Evolutionary conservation across 345 rosid species (phyloP).

Genomic region (Lepidium africanum): DNA sequence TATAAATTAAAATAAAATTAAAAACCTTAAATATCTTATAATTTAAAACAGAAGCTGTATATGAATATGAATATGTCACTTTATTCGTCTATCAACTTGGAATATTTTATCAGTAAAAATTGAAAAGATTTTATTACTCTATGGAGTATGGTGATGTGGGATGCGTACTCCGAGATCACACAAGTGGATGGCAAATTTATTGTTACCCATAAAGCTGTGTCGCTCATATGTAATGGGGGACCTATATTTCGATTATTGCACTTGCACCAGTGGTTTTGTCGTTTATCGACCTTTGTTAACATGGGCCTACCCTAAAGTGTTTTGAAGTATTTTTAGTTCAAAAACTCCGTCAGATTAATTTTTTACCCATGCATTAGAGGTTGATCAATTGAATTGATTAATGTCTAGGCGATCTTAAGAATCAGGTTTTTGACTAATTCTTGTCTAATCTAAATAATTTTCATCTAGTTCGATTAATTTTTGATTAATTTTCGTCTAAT

Average conservation of each 20-base stretch:
- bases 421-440: too few species aligned
- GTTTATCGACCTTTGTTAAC: slow-evolving; percentile 1
- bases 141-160: neutral
- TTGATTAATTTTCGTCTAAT: too few species aligned
- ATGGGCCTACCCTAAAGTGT: neutral
- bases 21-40: too few species aligned
- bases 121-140: neutral
- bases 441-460: too few species aligned
- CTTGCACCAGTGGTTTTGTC: slow-evolving; percentile 20
- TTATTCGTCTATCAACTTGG: slow-evolving; percentile 21
- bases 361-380: too few species aligned
- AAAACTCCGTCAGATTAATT: too few species aligned
- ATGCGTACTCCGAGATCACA: neutral
- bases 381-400: too few species aligned
- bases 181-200: slow-evolving; percentile 10
- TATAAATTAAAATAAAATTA: too few species aligned
- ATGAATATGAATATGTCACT: neutral
- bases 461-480: too few species aligned
- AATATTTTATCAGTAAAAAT: neutral
- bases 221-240: neutral
- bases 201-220: slow-evolving; percentile 24
- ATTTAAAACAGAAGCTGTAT: too few species aligned
- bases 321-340: neutral
- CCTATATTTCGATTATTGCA: slow-evolving; percentile 9
- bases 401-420: too few species aligned